Conservation (phyloP, 192 early-diverging fungal species). For the Jimgerdemannia flammicorona region DNA sequence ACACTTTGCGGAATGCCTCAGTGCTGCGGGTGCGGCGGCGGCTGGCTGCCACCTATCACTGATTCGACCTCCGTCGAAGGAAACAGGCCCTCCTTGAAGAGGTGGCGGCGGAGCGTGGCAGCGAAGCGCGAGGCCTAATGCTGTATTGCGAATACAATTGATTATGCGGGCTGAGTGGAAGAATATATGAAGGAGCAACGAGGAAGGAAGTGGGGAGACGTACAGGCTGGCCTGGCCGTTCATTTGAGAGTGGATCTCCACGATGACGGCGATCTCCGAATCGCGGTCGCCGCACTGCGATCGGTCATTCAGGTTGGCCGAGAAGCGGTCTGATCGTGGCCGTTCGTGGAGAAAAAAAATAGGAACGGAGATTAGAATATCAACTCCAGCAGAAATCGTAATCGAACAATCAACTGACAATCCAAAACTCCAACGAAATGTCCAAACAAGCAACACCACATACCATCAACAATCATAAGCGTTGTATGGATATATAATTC, state of each 20-base stretch:
- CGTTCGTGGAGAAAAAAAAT: too few species aligned
- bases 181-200: too few species aligned
- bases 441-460: background rate
- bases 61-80: conserved; percentile 35
- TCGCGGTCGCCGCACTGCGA: conserved; percentile 85
- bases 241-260: conserved; percentile 74
- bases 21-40: conserved; percentile 21
- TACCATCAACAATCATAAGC: conserved; percentile 81
- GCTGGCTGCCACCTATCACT: conserved; percentile 26
- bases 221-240: conserved; percentile 59
- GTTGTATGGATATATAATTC: conserved; percentile 87
- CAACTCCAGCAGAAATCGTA: background rate
- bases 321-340: conserved; percentile 58
- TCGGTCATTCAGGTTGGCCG: conserved; percentile 91
- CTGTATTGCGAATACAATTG: conserved; percentile 16
- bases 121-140: conserved; percentile 76
- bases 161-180: too few species aligned
- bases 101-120: conserved; percentile 63
- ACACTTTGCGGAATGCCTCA: conserved; percentile 69
- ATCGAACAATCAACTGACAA: too few species aligned
- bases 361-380: too few species aligned
- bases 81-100: conserved; percentile 80
- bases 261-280: conserved; percentile 82
- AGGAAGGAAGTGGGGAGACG: conserved; percentile 1
- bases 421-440: too few species aligned